phyloP scores from a whole-genome alignment of 2,329 filamentous ascomycete genomes.

The Cladorrhinum sp. region DNA sequence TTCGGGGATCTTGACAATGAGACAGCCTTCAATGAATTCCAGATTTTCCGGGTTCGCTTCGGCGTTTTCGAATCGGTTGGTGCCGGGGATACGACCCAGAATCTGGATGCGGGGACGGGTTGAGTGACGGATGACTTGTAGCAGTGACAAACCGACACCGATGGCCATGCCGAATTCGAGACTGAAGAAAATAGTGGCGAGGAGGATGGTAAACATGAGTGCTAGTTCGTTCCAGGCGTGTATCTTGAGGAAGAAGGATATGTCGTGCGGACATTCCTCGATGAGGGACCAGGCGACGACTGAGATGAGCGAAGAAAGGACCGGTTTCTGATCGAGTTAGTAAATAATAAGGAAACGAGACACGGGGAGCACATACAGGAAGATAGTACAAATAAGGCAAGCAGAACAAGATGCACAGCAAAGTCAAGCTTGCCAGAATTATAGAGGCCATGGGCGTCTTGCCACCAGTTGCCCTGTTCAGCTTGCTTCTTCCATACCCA shows the following conservation, averaged over 20 bases:
- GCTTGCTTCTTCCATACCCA: slow-evolving; percentile 92
- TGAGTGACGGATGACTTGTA: slow-evolving; percentile 85
- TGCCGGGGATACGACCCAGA: slow-evolving; percentile 64
- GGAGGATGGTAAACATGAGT: slow-evolving; percentile 87
- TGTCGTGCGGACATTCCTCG: slow-evolving; percentile 91
- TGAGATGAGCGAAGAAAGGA: slow-evolving; percentile 89
- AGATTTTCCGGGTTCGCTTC: slow-evolving; percentile 63
- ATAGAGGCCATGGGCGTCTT: slow-evolving; percentile 93
- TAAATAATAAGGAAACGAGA: slow-evolving; percentile 12
- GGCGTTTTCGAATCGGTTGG: slow-evolving; percentile 32
- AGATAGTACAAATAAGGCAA: slow-evolving; percentile 93
- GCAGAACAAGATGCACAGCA: slow-evolving; percentile 76
- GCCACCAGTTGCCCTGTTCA: slow-evolving; percentile 88
- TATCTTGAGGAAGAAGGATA: slow-evolving; percentile 84
- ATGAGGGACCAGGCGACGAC: slow-evolving; percentile 93
- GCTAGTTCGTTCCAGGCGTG: slow-evolving; percentile 80
- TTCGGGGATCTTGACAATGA: slow-evolving; percentile 97
- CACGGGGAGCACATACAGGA: slow-evolving; percentile 61
- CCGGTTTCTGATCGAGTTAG: slow-evolving; percentile 68
- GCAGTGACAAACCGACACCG: slow-evolving; percentile 83
- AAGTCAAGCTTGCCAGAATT: slow-evolving; percentile 76
- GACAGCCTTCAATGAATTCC: slow-evolving; percentile 85
- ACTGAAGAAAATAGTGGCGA: slow-evolving; percentile 92
- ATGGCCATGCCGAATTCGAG: slow-evolving; percentile 90
- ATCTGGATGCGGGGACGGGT: slow-evolving; percentile 96